Percentiles rank a stretch among this genome's conserved stretches.
Conservation (phyloP, 1,139 yeast species). For the Candida glucosophila region DNA sequence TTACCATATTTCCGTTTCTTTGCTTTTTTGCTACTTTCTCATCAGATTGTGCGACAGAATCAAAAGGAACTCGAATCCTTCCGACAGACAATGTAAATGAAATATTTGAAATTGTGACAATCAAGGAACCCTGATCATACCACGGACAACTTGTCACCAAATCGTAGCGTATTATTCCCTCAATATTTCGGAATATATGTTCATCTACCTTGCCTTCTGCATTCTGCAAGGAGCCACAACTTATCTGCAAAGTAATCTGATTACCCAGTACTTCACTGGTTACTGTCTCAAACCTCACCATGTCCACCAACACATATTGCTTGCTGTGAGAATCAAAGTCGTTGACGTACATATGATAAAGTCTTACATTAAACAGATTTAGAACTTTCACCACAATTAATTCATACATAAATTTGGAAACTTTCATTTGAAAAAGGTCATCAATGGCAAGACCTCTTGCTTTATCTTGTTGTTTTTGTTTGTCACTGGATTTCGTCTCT, state of each 20-base stretch:
- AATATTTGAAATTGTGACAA: conserved; percentile 11
- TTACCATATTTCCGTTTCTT: conserved; percentile 22
- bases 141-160: conserved; percentile 15
- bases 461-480: background rate
- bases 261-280: conserved; percentile 13
- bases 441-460: background rate
- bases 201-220: conserved; percentile 8
- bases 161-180: conserved; percentile 18
- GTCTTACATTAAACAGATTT: conserved; percentile 24
- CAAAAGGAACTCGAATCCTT: conserved; percentile 18
- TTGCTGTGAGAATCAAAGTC: conserved; percentile 11
- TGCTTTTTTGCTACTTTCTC: conserved; percentile 12
- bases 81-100: conserved; percentile 15
- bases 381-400: conserved; percentile 11
- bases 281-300: conserved; percentile 19
- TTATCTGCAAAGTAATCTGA: conserved; percentile 15
- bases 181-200: conserved; percentile 23
- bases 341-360: conserved; percentile 16
- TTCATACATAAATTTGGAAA: conserved; percentile 7
- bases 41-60: conserved; percentile 6
- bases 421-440: conserved; percentile 3
- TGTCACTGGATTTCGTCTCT: background rate
- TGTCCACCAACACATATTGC: conserved; percentile 19
- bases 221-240: conserved; percentile 23
- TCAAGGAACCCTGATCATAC: conserved; percentile 7